Percentiles rank a stretch among this genome's conserved stretches.
These are phyloP conservation scores for Amanita molliuscula DNA, from an alignment of 768 basidiomycete genomes.

Conservation along the genomic window DNA sequence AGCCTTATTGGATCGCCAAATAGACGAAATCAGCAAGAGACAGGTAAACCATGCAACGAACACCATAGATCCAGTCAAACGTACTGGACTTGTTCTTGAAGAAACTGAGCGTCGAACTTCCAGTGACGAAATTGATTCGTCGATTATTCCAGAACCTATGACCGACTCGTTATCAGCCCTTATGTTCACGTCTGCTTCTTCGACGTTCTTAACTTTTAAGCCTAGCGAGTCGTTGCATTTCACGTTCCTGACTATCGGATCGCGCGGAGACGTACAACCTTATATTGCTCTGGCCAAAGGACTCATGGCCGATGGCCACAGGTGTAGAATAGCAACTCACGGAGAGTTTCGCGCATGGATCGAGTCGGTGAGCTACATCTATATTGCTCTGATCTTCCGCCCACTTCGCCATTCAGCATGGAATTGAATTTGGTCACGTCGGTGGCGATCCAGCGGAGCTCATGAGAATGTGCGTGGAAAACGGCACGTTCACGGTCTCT, in stretches of 20 bases:
- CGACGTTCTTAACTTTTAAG: slow-evolving; percentile 95
- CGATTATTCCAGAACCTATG: slow-evolving; percentile 41
- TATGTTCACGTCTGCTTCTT: slow-evolving; percentile 95
- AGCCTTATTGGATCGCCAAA: slow-evolving; percentile 62
- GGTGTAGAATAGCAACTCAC: slow-evolving; percentile 86
- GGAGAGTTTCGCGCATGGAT: slow-evolving; percentile 94
- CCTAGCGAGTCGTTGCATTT: slow-evolving; percentile 78
- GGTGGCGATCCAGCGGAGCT: slow-evolving; percentile 97
- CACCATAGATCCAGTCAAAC: slow-evolving; percentile 40
- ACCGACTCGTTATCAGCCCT: slow-evolving; percentile 74
- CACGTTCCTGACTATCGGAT: slow-evolving; percentile 94
- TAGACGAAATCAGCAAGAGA: slow-evolving; percentile 59
- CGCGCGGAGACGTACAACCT: slow-evolving; percentile 94
- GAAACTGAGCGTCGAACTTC: slow-evolving; percentile 58
- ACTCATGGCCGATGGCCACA: slow-evolving; percentile 82
- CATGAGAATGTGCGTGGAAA: slow-evolving; percentile 96
- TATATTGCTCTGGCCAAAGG: slow-evolving; percentile 96
- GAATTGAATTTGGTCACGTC: slow-evolving; percentile 91
- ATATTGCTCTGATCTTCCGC: slow-evolving; percentile 2
- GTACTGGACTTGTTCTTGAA: slow-evolving; percentile 73
- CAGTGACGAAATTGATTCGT: slow-evolving; percentile 25
- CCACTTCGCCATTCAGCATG: slow-evolving; percentile 44
- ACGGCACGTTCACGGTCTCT: slow-evolving; percentile 93
- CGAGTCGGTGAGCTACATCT: slow-evolving; percentile 59
- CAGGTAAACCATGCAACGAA: slow-evolving; percentile 32